Evolutionary conservation across 2,329 filamentous ascomycete genomes (phyloP).

Genomic region (Amylocarpus encephaloides): DNA sequence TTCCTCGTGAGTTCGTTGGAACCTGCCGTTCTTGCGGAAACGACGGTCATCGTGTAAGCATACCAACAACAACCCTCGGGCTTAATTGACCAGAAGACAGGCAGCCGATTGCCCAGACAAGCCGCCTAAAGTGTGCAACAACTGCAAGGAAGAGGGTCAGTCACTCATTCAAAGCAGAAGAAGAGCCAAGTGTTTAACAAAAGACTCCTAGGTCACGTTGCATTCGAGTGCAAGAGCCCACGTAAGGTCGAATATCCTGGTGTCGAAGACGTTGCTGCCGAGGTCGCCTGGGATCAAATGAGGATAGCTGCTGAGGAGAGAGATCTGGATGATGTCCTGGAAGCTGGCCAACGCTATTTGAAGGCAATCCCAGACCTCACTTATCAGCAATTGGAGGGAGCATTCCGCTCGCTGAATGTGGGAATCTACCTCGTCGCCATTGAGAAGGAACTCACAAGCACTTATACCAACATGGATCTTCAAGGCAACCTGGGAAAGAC

Average conservation of each 20-base stretch:
- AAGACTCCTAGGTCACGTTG: conserved; percentile 44
- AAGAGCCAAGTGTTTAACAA: background rate
- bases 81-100: background rate
- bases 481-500: conserved; percentile 62
- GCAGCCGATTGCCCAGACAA: conserved; percentile 57
- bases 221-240: conserved; percentile 50
- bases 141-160: conserved; percentile 56
- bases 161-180: background rate
- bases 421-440: conserved; percentile 56
- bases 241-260: conserved; percentile 50
- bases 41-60: conserved; percentile 42
- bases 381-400: conserved; percentile 54
- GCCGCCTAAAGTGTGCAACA: conserved; percentile 49
- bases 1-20: conserved; percentile 43
- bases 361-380: conserved; percentile 53
- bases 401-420: conserved; percentile 49
- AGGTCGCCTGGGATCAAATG: conserved; percentile 54
- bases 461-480: conserved; percentile 65
- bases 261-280: conserved; percentile 43
- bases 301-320: conserved; percentile 43
- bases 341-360: conserved; percentile 52
- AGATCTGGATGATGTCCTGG: conserved; percentile 59
- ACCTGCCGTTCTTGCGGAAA: conserved; percentile 52
- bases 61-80: background rate
- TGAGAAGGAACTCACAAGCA: conserved; percentile 48